Conservation (phyloP, 352 stramenopile genomes). For the Phytophthora crassamura region DNA sequence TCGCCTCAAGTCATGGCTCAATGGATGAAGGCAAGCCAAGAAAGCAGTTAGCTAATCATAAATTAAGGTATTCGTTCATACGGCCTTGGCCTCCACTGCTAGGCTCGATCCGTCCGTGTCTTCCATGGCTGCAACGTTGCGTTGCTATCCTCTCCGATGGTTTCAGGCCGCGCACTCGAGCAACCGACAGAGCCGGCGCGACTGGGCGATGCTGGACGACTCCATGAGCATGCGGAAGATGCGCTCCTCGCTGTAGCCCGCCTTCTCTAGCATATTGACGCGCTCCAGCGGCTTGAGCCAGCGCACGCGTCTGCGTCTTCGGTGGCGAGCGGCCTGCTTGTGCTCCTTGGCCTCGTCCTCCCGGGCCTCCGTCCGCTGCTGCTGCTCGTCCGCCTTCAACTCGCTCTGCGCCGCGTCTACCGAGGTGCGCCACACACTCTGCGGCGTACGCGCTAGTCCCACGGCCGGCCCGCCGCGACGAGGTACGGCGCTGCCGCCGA, state of each 20-base stretch:
- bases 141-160: neutral
- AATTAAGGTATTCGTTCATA: constrained; percentile 8
- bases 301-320: constrained; percentile 22
- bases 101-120: too few relatives aligned
- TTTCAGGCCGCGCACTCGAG: constrained; percentile 11
- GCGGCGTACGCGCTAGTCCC: constrained; percentile 36
- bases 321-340: neutral
- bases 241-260: constrained; percentile 59
- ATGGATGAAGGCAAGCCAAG: too few relatives aligned
- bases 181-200: constrained; percentile 6
- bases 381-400: neutral
- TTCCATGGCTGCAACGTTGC: neutral
- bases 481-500: constrained; percentile 53
- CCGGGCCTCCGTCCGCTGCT: neutral
- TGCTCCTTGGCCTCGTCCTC: neutral
- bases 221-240: constrained; percentile 77
- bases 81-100: too few relatives aligned
- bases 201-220: constrained; percentile 53
- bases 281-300: constrained; percentile 50
- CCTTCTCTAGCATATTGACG: constrained; percentile 63
- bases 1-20: too few relatives aligned
- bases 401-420: constrained; percentile 28
- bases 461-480: constrained; percentile 52
- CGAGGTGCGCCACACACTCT: constrained; percentile 31
- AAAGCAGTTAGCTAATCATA: constrained; percentile 3